Base-by-base conservation (phyloP, 371 early-diverging fungal genomes). In the Nosema muscidifuracis region DNA sequence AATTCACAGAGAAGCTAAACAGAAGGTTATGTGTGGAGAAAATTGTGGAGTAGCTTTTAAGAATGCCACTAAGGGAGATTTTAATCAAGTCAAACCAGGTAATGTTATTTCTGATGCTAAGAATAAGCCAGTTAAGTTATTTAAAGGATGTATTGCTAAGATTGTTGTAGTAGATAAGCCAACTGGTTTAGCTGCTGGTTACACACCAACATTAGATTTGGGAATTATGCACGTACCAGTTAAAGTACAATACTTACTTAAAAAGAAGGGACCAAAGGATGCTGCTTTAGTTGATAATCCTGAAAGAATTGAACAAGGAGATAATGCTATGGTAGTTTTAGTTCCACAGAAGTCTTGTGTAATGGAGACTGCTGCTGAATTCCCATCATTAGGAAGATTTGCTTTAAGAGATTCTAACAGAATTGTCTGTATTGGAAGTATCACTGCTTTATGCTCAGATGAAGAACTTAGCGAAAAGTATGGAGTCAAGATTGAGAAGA, bases 21-120 rank as follows among this genome's bases (percentile, higher is more conserved):
- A 55, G 26, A 60, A 56, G 26, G 80, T 78, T 36, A 50, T 56
- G 34, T 58, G 71, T 31, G 83, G 83, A 73, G 73, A 76, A 38
- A 80, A 81, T 71, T 75, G 78, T 66, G 83, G 83, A 26, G 33
- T 83, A 30, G 74, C 77, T 1, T 56, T 83, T 15, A 81, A 83
- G 22, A 63, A 61, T 20, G 66, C 33, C 13, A 50, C 36, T 2
- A 73, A 67, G 15, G 69, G 62, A 44, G 70, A 77, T 31, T 61
- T 78, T 43, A 50, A 61, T 7, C 33, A 71, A 20, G 71, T 83
- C 42, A 81, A 77, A 33, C 63, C 63, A 22, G 83, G 83, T 34
- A 31, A 63, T 62, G 73, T 83, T 24, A 71, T 80, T 22, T 78
- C 78, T 22, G 76, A 74, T 7, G 57, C 67, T 9, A 67, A 73